These are phyloP conservation scores for Metarhizium album DNA, from an alignment of 2,329 filamentous ascomycete genomes.

Conservation along the genomic window DNA sequence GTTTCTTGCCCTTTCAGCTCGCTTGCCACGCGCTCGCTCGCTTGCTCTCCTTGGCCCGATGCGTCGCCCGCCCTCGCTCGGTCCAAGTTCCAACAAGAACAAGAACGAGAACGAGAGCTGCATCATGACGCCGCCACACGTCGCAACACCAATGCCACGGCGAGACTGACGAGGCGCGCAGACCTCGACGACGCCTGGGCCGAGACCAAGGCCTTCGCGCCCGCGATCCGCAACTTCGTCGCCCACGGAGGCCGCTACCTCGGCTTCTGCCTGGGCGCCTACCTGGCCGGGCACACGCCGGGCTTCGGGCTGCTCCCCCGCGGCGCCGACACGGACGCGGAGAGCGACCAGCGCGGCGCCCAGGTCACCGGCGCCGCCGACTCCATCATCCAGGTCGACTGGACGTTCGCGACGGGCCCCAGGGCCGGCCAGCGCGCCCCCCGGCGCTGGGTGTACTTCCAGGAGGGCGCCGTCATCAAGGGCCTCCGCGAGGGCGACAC, in stretches of 20 bases:
- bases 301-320: constrained; percentile 13
- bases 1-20: too few relatives aligned
- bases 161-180: too few relatives aligned
- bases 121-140: too few relatives aligned
- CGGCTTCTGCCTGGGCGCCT: constrained; percentile 19
- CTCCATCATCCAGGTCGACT: constrained; percentile 16
- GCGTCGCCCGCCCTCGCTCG: too few relatives aligned
- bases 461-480: constrained; percentile 15
- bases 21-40: too few relatives aligned
- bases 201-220: constrained; percentile 9
- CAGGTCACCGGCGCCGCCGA: constrained; percentile 12
- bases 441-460: constrained; percentile 16
- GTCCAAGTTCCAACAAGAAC: too few relatives aligned
- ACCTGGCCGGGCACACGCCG: constrained; percentile 14
- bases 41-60: too few relatives aligned
- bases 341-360: constrained; percentile 8
- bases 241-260: constrained; percentile 14
- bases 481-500: constrained; percentile 8
- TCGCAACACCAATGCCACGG: too few relatives aligned
- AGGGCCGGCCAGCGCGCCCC: constrained; percentile 9
- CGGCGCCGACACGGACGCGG: constrained; percentile 8
- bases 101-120: too few relatives aligned
- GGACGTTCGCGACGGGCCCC: constrained; percentile 12
- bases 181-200: constrained; percentile 13
- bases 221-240: constrained; percentile 12